A percentile compares a stretch with the other conserved stretches of the same genome.
Conservation (phyloP, 768 basidiomycete genomes). For the Boletales sp. region DNA sequence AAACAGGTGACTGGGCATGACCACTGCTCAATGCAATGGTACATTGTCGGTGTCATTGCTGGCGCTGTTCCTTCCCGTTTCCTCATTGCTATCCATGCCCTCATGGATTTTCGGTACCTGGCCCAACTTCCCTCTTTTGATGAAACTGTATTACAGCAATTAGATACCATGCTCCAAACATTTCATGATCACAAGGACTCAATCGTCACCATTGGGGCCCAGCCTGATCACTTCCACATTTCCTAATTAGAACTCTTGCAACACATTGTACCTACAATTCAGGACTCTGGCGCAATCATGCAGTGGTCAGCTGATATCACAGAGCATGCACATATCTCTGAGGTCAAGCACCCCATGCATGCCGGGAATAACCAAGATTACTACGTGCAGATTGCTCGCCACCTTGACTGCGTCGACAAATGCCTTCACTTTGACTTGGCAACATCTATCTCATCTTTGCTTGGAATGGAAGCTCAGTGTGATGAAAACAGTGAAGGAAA, state of each 20-base stretch:
- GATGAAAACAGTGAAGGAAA: neutral
- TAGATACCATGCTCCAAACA: constrained; percentile 24
- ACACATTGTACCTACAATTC: neutral
- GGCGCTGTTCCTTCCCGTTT: neutral
- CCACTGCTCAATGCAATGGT: constrained; percentile 15
- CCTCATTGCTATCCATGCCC: constrained; percentile 12
- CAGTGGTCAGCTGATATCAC: no score
- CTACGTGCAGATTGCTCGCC: neutral
- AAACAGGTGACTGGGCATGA: constrained; percentile 10
- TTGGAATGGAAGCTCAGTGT: neutral
- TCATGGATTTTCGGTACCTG: constrained; percentile 40
- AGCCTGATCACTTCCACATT: neutral
- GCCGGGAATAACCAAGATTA: neutral
- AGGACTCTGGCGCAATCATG: neutral
- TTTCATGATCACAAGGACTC: constrained; percentile 38
- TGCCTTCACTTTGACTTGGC: neutral
- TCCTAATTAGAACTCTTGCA: neutral
- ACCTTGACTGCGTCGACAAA: neutral
- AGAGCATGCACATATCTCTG: neutral
- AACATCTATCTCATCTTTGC: neutral
- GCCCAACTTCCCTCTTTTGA: constrained; percentile 35
- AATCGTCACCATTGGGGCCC: constrained; percentile 27
- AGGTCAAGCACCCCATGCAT: neutral
- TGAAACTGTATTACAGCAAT: constrained; percentile 19
- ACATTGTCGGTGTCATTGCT: constrained; percentile 16